Evolutionary conservation across 257 asterid genomes (phyloP), one percentile per base, ranked within the genome.

Genomic region (Przewalskia tangutica): DNA sequence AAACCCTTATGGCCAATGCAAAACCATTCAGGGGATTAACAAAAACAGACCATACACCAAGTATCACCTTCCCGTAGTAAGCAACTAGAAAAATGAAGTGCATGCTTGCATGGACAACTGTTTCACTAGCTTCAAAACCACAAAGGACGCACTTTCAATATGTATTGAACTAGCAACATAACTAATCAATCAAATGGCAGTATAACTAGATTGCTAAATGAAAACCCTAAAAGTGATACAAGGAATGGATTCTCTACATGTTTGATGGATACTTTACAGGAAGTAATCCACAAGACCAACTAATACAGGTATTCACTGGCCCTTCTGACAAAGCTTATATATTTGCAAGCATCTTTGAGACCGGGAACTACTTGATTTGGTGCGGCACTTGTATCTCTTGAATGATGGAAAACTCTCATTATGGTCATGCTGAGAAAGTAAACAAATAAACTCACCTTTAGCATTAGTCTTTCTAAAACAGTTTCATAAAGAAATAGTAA

Each of bases 311-410:
- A 87, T 75, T 73, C 51, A 23, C 87, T 82, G 58, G 89, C 79
- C 86, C 80, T 93, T 80, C 83, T 91, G 77, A 96, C 92, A 85
- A 94, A 94, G 83, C 90, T 94, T 1, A 14, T 94, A 93, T 27
- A 92, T 87, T 89, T 89, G 92, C 93, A 91, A 86, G 83, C 79
- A 83, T 40, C 98, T 94, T 64, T 82, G 87, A 63, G 89, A 87
- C 85, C 85, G 90, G 80, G 70, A 73, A 77, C 89, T 84, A 46
- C 56, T 88, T 78, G 93, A 78, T 77, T 90, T 91, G 67, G 83
- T 71, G 36, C 82, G 87, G 63, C 62, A 63, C 87, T 86, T 90
- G 90, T 76, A 7, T 86, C 84, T 91, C 71, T 85, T 90, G 4
- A 86, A 63, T 82, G 76, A 82, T 65, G 84, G 54, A 75, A 87